Conservation (phyloP, 2,329 filamentous ascomycete genomes). For the Cadophora gregata region DNA sequence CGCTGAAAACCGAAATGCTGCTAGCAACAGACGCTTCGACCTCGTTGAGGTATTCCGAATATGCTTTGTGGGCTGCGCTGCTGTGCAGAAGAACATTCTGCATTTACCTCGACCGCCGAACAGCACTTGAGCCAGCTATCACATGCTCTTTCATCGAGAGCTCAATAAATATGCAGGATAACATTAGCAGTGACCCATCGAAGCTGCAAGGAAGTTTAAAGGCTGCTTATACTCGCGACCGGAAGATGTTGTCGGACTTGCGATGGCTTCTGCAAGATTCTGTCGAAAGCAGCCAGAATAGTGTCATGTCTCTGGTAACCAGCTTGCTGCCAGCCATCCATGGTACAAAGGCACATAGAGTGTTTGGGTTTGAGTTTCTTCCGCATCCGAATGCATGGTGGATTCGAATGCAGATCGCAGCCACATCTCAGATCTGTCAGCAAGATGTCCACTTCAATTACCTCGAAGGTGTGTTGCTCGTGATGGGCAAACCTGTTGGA, state of each 20-base stretch:
- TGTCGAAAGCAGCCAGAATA: no score
- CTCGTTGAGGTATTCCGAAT: conserved; percentile 49
- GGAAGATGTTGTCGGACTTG: conserved; percentile 48
- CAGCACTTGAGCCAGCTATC: no score
- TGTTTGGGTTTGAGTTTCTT: conserved; percentile 39
- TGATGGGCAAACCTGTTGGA: conserved; percentile 55
- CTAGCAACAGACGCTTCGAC: conserved; percentile 47
- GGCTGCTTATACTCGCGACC: conserved; percentile 50
- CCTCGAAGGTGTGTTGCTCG: conserved; percentile 54
- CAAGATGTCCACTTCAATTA: conserved; percentile 49
- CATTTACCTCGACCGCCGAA: conserved; percentile 19
- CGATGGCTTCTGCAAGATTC: no score
- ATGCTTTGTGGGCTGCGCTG: conserved; percentile 60
- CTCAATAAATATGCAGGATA: conserved; percentile 55
- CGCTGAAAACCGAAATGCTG: conserved; percentile 53
- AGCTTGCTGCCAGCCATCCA: no score
- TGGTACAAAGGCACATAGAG: not conserved
- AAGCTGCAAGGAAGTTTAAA: conserved; percentile 44
- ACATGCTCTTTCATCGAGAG: conserved; percentile 45
- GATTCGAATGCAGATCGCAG: conserved; percentile 43
- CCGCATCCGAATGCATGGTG: conserved; percentile 41
- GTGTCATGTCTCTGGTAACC: no score
- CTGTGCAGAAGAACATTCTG: conserved; percentile 58
- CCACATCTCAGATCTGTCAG: conserved; percentile 52
- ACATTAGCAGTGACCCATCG: conserved; percentile 48